Evolutionary conservation across 768 basidiomycete species (phyloP), one percentile per base, ranked within the genome.

Genomic region (Pleurotus citrinopileatus): DNA sequence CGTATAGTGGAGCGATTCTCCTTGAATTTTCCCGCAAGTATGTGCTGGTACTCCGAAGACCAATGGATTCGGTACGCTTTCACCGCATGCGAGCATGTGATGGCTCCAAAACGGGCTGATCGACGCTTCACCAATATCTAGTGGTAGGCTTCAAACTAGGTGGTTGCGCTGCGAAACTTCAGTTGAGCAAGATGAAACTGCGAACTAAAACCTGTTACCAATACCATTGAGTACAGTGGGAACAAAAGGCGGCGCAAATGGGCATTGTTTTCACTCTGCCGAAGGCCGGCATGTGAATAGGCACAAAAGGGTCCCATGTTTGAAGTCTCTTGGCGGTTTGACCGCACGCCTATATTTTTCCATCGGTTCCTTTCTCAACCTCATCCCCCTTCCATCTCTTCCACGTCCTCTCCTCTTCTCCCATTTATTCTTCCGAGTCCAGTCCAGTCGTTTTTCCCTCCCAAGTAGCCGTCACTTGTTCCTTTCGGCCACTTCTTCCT

Each of bases 351-450:
- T 51, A 51, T 51, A 51, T 51, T 51, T 51, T 51, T 51, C 48
- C 48, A 51, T 51, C 34, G 29, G 48, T 28, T 3, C 17, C 43
- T 22, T 37, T 51, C 32, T 37, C n/a, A 28, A 34, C 3, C 29
- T 23, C 29, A 51, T 51, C 34, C 48, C 48, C 48, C 48, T 51
- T 37, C 48, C 4, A 36, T 34, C 34, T 23, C 48, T 51, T 15
- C 48, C 25, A 36, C 48, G 29, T 36, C 48, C 5, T 51, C 48
- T 36, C 48, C 48, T 34, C 32, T 26, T 17, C 19, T 51, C 48
- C 34, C 48, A 34, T 51, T 51, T 51, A 51, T 51, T 51, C 48
- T 25, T 51, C 48, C 48, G 48, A 51, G 48, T 51, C 48, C 45
- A 47, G 45, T 47, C 45, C 48, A 51, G 48, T 51, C 48, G 48